Evolutionary conservation across 768 basidiomycete genomes (phyloP), one percentile per base, ranked within the genome.

Genomic region (Boletus bicolor): DNA sequence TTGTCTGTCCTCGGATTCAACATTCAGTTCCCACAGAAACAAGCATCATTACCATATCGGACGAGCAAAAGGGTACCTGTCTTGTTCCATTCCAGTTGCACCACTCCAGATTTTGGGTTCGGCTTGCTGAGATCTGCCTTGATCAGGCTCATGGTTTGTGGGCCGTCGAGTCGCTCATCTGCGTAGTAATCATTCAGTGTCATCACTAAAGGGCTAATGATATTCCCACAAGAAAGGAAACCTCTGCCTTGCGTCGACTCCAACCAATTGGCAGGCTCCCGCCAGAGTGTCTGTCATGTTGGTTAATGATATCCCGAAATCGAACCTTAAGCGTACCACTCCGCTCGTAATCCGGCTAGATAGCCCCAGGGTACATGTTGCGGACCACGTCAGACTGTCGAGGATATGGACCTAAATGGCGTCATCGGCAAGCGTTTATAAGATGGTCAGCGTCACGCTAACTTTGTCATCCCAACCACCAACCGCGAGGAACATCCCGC

Each of bases 401-500:
- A 94, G 75, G 55, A 93, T 79, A 58, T 91, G 77, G 30, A 93
- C 76, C 92, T 93, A 37, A 15, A 54, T 43, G 41, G 39, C 17
- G 34, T 62, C 34, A 53, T 51, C 38, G 43, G 15, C n/a, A 30
- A 17, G 7, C 17, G 37, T 52, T 34, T 34, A 45, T 51, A 26
- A 52, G 44, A 44, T 5, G 12, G 49, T 5, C 39, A 5, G 15
- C 34, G 32, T 49, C 36, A 21, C 4, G 60, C 74, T 41, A 52
- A 89, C 92, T 73, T 88, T 91, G 63, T 94, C 92, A 71, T 95
- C 93, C 84, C 88, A 94, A 11, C 94, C 94, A 12, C 84, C 86
- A 0, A 94, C 77, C 2, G 86, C 89, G 9, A 97, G 74, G 67
- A 89, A 94, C 64, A 82, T 76, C 5, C 93, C 91, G 53, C 77